Evolutionary conservation across 352 stramenopile genomes (phyloP), one percentile per base, ranked within the genome.

Genomic region (Globisporangium uncinulatum): DNA sequence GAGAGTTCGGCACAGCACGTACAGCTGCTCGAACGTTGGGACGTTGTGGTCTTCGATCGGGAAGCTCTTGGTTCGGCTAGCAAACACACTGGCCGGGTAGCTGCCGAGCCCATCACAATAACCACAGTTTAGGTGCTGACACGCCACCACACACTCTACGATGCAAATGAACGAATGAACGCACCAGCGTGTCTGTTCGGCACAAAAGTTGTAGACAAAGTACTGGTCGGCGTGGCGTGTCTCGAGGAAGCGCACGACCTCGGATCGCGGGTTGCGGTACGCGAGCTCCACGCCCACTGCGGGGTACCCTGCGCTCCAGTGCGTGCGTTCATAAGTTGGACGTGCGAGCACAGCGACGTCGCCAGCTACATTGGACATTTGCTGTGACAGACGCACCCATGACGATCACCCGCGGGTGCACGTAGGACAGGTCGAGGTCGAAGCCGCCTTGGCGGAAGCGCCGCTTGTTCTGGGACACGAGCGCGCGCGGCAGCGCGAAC

Each of bases 121-220:
- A 29, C 24, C 24, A 29, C 24, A 4, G 24, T 1, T 29, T 29
- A 29, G 24, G 24, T 29, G 24, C 24, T 1, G 24, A 29, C 24
- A 29, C 24, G 24, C 24, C 34, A 13, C 34, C 34, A 39, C 34
- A 39, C 10, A 8, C 34, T 13, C 34, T 13, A 39, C 36, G 51
- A 10, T 20, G 39, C 24, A 19, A 24, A 21, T 14, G 17, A 13
- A 29, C 34, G 47, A 2, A 19, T 9, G 1, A 10, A 51, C 51
- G 20, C n/a, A 88, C 77, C 71, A 67, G 29, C 80, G 74, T 9
- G 66, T 76, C 7, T 57, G 43, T 50, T 87, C 80, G 53, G 79
- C 64, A 49, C 81, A 91, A 41, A 91, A 91, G 54, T 91, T 91
- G 62, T 79, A 91, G 39, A 91, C 79, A 54, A 86, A 83, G 67